Base-by-base conservation (phyloP, 441 rosid genomes). In the Hura crepitans region DNA sequence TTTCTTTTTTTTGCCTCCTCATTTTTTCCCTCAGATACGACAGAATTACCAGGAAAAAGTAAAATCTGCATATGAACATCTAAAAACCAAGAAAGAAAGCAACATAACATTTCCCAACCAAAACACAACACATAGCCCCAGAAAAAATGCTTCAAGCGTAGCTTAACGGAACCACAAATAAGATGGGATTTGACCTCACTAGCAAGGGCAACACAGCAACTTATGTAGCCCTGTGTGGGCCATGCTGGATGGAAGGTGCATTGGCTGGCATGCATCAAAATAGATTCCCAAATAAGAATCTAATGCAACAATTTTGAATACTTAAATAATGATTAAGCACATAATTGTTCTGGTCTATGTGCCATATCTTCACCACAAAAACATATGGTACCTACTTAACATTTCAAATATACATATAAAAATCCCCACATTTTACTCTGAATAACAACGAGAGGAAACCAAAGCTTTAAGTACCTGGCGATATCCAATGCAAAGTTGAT, bases 401-500 rank as follows among this genome's bases (percentile, higher is more conserved):
- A 43, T 23, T 23, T 18, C 46, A 22, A 39, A 63, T n/a, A 43
- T 15, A 47, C 6, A 28, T 18, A 51, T 15, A 47, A 22, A 65
- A 31, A 17, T 27, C 55, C 50, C 23, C n/a, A 51, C 20, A 17
- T 68, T 49, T 68, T 61, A 17, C 18, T 35, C 42, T 45, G n/a
- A n/a, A 30, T 30, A 58, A 62, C 28, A 14, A 56, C 5, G 25
- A 56, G 56, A 57, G 18, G 42, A 56, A 57, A 68, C 30, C 14
- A 55, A 23, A 54, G 25, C 33, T 35, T 60, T 17, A 10, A 45
- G 22, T 71, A 88, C 98, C 98, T 88, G 39, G 99, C 97, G 62
- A 94, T 92, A 80, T 94, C 99, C 87, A 94, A 66, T 0, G 97
- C 96, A 81, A 94, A 94, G 84, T 82, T 92, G 76, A 94, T 80